Base-by-base conservation (phyloP, 2,329 filamentous ascomycete genomes). In the Daldinia eschscholtzii region DNA sequence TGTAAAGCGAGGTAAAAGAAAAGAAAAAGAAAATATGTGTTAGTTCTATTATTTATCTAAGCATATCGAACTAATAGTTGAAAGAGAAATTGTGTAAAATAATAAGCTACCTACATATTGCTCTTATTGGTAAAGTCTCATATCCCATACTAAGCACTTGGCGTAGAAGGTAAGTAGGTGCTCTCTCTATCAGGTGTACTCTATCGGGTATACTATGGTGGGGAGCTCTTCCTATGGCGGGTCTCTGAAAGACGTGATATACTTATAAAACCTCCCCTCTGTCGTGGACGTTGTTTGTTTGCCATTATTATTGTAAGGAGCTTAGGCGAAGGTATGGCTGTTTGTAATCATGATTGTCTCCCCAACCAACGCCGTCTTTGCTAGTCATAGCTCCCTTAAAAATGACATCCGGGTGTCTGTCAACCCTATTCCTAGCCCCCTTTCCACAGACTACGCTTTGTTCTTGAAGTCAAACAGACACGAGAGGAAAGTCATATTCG, bases 311-410 rank as follows among this genome's bases (percentile, higher is more conserved):
- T 48, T 48, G 44, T 48, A 48, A 48, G 13, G 23, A 48, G 23
- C 44, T 48, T 48, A 9, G 44, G 15, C 44, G 44, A 48, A 48
- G 44, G 44, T 28, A 48, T 48, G 44, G 44, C 44, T 48, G 44
- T 48, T 48, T 10, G 23, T 48, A 48, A 48, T 1, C 44, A 48
- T 48, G 44, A 28, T 48, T 28, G 3, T 48, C 44, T 48, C 44
- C 13, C 44, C 23, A 13, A 48, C 12, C 44, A 48, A 48, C 44
- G 9, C 44, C 44, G 44, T 48, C 1, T 28, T 48, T 48, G 44
- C 44, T 48, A 48, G 44, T 23, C 44, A 48, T 48, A 48, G 44
- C 44, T 48, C 44, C 5, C 44, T 48, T 28, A 48, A 48, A n/a
- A 48, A 48, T 48, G 44, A 12, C 44, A 48, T 48, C 12, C 26